Base-by-base conservation (phyloP, 352 stramenopile genomes). In the Globisporangium cystogenes region DNA sequence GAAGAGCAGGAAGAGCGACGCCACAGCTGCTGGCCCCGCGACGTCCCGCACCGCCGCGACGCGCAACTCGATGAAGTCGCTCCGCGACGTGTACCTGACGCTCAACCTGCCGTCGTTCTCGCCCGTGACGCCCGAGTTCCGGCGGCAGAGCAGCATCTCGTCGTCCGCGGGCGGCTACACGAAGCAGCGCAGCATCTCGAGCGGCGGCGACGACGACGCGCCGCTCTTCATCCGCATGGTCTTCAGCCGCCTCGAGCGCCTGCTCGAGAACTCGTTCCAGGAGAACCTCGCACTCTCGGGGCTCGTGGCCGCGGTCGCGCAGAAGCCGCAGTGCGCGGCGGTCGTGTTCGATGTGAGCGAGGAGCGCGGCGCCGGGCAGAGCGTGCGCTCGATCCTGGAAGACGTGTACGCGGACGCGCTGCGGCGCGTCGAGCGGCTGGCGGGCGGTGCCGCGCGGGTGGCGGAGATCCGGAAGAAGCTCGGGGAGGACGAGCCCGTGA, bases 211-310 rank as follows among this genome's bases (percentile, higher is more conserved):
- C 21, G 11, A 45, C 40, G 40, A 45, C 1, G 49, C 78, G 33
- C 63, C 77, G 23, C 48, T 81, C n/a, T 91, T 94, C 18, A 46
- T 89, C 20, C 76, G 73, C n/a, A 76, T 93, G 51, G 70, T 92
- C 45, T 53, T 95, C 46, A 88, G 74, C 51, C 80, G 82, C 23
- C 57, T 89, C 7, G 82, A 93, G 57, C 68, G 82, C 10, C 56
- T 92, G 24, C 57, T 95, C 41, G 80, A 92, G 54, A 90, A 86
- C 62, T 90, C 82, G 6, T 86, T 95, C 40, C 66, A 89, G 6
- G 84, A 92, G 55, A 95, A 93, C 37, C 49, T 95, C 16, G 80
- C 84, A 18, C 59, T 95, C 2, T 95, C 84, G 3, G 84, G 84
- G 5, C 48, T 95, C 35, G 68, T 95, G 23, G 84, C 79, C 23